Conservation (phyloP, 805 yeast genomes). For the Ogataea thermomethanolica region DNA sequence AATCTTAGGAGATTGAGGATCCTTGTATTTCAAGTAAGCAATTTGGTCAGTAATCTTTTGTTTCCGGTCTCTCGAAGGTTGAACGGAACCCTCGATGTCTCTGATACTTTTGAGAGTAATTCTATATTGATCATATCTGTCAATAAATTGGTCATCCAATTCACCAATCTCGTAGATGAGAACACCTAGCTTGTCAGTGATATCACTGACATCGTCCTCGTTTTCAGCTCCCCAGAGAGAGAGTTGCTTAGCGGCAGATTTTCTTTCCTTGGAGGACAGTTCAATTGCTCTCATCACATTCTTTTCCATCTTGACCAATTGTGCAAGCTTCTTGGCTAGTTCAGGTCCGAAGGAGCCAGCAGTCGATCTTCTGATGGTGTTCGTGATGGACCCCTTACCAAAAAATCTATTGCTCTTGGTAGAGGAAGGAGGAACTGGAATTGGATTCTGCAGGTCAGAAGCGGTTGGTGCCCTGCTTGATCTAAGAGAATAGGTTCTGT, state of each 20-base stretch:
- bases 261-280: slow-evolving; percentile 71
- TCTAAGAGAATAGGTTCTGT: slow-evolving; percentile 97
- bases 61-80: slow-evolving; percentile 85
- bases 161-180: slow-evolving; percentile 80
- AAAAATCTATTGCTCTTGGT: slow-evolving; percentile 75
- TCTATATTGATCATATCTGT: slow-evolving; percentile 82
- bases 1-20: slow-evolving; percentile 80
- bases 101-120: slow-evolving; percentile 75
- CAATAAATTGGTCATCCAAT: slow-evolving; percentile 82
- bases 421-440: slow-evolving; percentile 91
- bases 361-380: slow-evolving; percentile 52
- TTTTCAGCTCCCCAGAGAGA: slow-evolving; percentile 85
- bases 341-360: slow-evolving; percentile 84
- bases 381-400: slow-evolving; percentile 68
- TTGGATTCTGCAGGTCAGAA: slow-evolving; percentile 87
- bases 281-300: slow-evolving; percentile 77
- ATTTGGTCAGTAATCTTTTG: slow-evolving; percentile 81
- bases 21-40: slow-evolving; percentile 79
- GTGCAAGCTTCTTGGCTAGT: slow-evolving; percentile 68
- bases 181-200: slow-evolving; percentile 84
- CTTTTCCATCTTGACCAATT: slow-evolving; percentile 76
- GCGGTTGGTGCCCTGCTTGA: slow-evolving; percentile 96
- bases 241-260: slow-evolving; percentile 78
- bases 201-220: slow-evolving; percentile 81
- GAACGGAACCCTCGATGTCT: slow-evolving; percentile 83